Evolutionary conservation across 139 green algal species (phyloP), one percentile per base, ranked within the genome.

Genomic region (Picochlorum sp.): DNA sequence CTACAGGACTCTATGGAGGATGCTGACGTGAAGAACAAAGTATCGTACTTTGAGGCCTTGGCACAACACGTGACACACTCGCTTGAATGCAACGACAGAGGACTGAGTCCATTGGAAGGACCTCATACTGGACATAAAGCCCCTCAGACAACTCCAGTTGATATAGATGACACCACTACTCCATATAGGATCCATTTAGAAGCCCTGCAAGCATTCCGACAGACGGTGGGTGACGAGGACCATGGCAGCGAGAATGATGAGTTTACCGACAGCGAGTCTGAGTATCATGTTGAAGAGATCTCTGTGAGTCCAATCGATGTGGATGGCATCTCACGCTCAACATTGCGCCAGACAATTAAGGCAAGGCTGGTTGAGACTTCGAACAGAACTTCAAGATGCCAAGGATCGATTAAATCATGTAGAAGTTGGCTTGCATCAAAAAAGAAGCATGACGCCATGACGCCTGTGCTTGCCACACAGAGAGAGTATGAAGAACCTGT

Each of bases 321-420:
- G 18, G n/a, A 54, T 41, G 34, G 47, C 18, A 20, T 54, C 8
- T 54, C 47, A 11, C 16, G 47, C 18, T 54, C 65, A 16, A 58
- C 58, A 7, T 24, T 65, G 26, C 54, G 69, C 47, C 63, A 72
- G 21, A 64, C 49, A 21, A 66, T 78, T 34, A 65, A 66, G 41
- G 54, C 26, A 32, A 45, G 71, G 14, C 61, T 78, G 30, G 30
- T 21, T 57, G 1, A 60, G 71, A 21, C 60, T 78, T 8, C 73
- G 73, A 59, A 58, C 60, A 11, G 71, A 78, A 37, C 60, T 78
- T 51, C 50, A 66, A 49, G 66, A 57, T 13, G 71, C 71, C 0
- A 64, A 68, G 30, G 45, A 50, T 38, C 71, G 71, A 57, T 59
- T 78, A 60, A 45, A 51, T 1, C 65, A 47, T 24, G 71, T 78